Conservation (phyloP, 2,329 filamentous ascomycete genomes). For the Dryadomyces quercivorus region DNA sequence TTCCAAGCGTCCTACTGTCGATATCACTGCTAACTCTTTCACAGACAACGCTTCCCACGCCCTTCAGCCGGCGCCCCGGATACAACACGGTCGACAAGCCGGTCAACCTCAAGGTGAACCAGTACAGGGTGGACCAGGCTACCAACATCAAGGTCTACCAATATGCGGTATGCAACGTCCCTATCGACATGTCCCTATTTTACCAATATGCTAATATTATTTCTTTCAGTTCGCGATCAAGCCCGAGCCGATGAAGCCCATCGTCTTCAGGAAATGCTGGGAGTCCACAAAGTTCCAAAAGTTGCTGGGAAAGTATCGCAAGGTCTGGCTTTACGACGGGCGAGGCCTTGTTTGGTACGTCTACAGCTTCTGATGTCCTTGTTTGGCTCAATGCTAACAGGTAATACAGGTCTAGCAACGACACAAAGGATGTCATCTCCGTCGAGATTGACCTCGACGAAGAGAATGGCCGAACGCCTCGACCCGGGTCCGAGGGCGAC, state of each 20-base stretch:
- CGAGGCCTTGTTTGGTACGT: constrained; percentile 73
- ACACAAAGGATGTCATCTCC: constrained; percentile 31
- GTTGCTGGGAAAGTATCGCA: constrained; percentile 34
- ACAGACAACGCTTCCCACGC: constrained; percentile 16
- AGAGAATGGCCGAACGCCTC: constrained; percentile 30
- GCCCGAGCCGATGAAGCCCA: constrained; percentile 45
- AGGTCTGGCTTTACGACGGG: constrained; percentile 64
- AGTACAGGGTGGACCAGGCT: constrained; percentile 12
- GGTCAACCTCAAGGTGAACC: constrained; percentile 42
- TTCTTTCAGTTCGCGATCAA: constrained; percentile 50
- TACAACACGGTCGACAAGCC: constrained; percentile 47
- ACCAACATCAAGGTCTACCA: constrained; percentile 48
- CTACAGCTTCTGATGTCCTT: background rate
- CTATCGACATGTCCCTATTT: background rate
- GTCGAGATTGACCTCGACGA: constrained; percentile 61
- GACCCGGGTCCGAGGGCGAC: constrained; percentile 25
- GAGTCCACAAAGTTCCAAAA: constrained; percentile 46
- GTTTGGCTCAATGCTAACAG: background rate
- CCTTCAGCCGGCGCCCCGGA: constrained; percentile 34
- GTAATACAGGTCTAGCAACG: constrained; percentile 22
- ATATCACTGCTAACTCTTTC: constrained; percentile 5
- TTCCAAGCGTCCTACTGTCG: too few relatives aligned
- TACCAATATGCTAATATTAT: background rate
- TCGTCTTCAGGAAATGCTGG: constrained; percentile 68
- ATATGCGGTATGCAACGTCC: constrained; percentile 58